phyloP scores from a whole-genome alignment of 352 stramenopile genomes.

The Pythium volutum region DNA sequence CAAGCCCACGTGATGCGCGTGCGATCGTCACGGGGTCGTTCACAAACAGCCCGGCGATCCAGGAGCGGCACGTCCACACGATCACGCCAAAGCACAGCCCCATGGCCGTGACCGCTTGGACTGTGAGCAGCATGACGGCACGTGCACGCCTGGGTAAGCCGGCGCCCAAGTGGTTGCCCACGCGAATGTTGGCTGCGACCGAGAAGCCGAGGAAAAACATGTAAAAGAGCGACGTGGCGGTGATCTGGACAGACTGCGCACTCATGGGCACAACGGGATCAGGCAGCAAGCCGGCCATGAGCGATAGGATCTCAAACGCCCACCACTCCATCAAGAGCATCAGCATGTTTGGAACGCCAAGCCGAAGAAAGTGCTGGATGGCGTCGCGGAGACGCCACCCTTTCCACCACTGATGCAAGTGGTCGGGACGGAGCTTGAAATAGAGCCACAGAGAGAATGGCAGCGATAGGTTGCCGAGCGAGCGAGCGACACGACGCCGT shows the following conservation, averaged over 20 bases:
- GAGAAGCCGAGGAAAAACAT: conserved; percentile 73
- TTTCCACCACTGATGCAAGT: conserved; percentile 46
- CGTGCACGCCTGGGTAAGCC: conserved; percentile 51
- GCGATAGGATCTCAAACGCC: conserved; percentile 70
- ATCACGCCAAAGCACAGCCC: conserved; percentile 32
- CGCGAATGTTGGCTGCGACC: conserved; percentile 62
- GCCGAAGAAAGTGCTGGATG: conserved; percentile 47
- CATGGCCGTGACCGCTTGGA: conserved; percentile 32
- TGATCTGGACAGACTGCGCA: conserved; percentile 67
- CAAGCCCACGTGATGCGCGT: conserved; percentile 39
- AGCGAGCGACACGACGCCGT: conserved; percentile 59
- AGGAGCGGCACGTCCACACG: conserved; percentile 37
- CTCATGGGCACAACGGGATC: conserved; percentile 62
- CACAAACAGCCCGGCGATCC: conserved; percentile 43
- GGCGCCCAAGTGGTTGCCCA: conserved; percentile 72
- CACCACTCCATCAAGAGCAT: conserved; percentile 77
- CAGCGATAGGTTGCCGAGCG: conserved; percentile 48
- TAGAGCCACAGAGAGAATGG: conserved; percentile 51
- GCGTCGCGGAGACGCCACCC: conserved; percentile 57
- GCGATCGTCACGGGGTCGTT: conserved; percentile 37
- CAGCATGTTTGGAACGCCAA: conserved; percentile 58
- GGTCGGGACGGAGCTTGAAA: conserved; percentile 35
- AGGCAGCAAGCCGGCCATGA: conserved; percentile 65
- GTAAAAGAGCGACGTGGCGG: conserved; percentile 63
- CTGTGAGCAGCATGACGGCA: conserved; percentile 41